A percentile compares a stretch with the other conserved stretches of the same genome.
Conservation (phyloP, 2,329 filamentous ascomycete species). For the Sarocladium strictum region DNA sequence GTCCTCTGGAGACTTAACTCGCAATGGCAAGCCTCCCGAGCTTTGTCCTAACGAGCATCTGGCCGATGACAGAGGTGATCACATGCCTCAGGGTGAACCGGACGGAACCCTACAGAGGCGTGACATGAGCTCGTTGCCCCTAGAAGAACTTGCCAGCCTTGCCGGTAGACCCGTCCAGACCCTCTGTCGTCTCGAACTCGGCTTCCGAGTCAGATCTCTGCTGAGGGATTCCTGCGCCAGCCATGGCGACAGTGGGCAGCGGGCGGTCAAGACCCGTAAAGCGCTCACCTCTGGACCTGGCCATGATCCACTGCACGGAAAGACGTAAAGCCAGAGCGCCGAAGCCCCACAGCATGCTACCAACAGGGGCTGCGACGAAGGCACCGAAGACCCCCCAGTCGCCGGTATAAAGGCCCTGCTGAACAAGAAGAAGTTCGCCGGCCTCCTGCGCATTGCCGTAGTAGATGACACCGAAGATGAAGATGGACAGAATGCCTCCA, state of each 20-base stretch:
- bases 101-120: background rate
- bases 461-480: constrained; percentile 75
- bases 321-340: constrained; percentile 57
- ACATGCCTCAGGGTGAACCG: too few relatives aligned
- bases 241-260: background rate
- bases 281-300: constrained; percentile 50
- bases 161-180: constrained; percentile 22
- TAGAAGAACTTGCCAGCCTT: constrained; percentile 51
- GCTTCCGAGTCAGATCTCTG: constrained; percentile 15
- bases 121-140: background rate
- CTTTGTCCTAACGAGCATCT: too few relatives aligned
- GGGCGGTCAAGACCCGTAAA: constrained; percentile 64
- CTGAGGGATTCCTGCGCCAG: background rate
- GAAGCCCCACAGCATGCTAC: constrained; percentile 66
- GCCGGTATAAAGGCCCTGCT: constrained; percentile 66
- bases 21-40: too few relatives aligned
- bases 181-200: constrained; percentile 20
- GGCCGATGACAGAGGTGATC: too few relatives aligned
- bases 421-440: constrained; percentile 62
- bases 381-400: constrained; percentile 82
- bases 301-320: constrained; percentile 47
- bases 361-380: constrained; percentile 73
- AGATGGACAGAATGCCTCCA: constrained; percentile 72
- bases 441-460: constrained; percentile 61
- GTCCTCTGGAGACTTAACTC: background rate